Percentiles rank a stretch among this genome's conserved stretches.
These are phyloP conservation scores for Houttuynia cordata DNA, from an alignment of 164 flowering plant species.

Conservation along the genomic window DNA sequence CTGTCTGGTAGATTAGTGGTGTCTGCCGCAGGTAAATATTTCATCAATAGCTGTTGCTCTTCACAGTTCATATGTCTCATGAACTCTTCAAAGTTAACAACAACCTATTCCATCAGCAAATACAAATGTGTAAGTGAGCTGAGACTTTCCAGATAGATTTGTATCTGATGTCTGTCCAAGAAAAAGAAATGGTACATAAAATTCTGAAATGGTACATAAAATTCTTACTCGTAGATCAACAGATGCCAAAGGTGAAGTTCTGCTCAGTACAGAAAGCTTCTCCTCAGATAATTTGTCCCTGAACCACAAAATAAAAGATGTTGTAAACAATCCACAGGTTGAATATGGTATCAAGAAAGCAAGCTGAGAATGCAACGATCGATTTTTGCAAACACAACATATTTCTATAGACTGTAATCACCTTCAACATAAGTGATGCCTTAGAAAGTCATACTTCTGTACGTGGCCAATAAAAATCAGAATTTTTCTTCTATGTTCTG, in stretches of 20 bases:
- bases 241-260: conserved; percentile 40
- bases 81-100: conserved; percentile 59
- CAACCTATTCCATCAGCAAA: conserved; percentile 43
- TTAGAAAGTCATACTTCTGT: neutral
- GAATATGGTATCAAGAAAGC: no score
- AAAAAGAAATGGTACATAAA: no score
- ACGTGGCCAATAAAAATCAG: neutral
- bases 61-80: conserved; percentile 44
- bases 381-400: no score
- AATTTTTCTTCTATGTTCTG: neutral
- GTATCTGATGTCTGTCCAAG: neutral
- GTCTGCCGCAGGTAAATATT: conserved; percentile 58
- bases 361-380: no score
- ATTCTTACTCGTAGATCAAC: conserved; percentile 65
- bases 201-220: neutral
- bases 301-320: conserved; percentile 2
- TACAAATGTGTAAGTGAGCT: conserved; percentile 13
- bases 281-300: conserved; percentile 51
- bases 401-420: no score
- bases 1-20: conserved; percentile 38
- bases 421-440: no score
- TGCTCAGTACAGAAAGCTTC: conserved; percentile 35
- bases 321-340: no score
- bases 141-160: neutral
- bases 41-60: conserved; percentile 55